Conservation (phyloP, 371 early-diverging fungal species). For the Blastocladiella emersonii region DNA sequence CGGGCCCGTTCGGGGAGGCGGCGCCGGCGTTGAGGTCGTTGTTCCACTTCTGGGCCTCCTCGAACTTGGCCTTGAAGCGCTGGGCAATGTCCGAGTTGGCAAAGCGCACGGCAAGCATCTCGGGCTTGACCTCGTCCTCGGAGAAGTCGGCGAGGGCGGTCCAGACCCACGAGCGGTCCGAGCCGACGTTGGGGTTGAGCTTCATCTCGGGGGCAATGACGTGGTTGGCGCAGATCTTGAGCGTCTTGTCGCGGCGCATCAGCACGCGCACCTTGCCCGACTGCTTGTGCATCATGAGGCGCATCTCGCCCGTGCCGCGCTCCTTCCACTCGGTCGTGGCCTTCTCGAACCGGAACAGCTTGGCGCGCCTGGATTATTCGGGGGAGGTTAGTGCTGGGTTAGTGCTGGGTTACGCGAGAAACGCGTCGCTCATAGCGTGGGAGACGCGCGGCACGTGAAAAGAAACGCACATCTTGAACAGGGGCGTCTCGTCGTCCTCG, state of each 20-base stretch:
- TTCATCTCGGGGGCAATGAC: conserved; percentile 74
- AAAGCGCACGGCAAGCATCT: conserved; percentile 89
- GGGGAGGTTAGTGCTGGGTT: too few relatives aligned
- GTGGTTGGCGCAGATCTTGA: conserved; percentile 98
- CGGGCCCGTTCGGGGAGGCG: not conserved
- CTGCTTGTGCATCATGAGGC: conserved; percentile 82
- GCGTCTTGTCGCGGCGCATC: conserved; percentile 96
- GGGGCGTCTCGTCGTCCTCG: conserved; percentile 85
- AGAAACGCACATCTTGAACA: conserved; percentile 86
- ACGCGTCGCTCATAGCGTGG: too few relatives aligned
- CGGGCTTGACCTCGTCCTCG: conserved; percentile 68
- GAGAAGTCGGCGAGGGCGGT: conserved; percentile 75
- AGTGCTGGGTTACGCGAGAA: too few relatives aligned
- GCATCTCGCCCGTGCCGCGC: conserved; percentile 95
- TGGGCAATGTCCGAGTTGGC: conserved; percentile 58
- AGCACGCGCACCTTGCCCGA: conserved; percentile 76
- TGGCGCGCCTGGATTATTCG: conserved; percentile 93
- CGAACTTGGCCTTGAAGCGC: conserved; percentile 51
- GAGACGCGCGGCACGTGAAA: not conserved
- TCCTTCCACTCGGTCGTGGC: conserved; percentile 92
- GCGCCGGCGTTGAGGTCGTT: not conserved
- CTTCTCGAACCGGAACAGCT: conserved; percentile 92
- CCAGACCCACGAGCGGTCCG: conserved; percentile 98
- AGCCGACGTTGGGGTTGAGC: conserved; percentile 84
- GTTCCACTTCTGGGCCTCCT: conserved; percentile 37